Evolutionary conservation across 139 green algal species (phyloP).

Genomic region (Chlorella sp.): DNA sequence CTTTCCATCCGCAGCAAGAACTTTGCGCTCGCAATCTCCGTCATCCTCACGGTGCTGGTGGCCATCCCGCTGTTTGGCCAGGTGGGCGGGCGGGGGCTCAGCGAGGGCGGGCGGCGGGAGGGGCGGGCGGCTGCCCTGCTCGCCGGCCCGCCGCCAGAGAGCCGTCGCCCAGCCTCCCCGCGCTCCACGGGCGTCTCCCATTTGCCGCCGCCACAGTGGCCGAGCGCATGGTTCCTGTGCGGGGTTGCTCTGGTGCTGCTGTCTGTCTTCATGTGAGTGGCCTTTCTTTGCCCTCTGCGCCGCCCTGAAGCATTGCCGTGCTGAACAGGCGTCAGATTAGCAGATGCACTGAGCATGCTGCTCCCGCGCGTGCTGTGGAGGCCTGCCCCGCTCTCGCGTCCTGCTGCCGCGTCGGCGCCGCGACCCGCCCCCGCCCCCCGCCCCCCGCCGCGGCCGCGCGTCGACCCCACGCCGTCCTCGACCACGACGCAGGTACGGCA

Average conservation of each 20-base stretch:
- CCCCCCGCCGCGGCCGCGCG: not conserved
- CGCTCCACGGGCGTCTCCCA: not conserved
- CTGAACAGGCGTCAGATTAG: not conserved
- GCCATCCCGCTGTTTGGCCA: constrained; percentile 60
- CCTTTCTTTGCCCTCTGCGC: no score
- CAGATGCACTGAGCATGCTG: not conserved
- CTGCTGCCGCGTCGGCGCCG: not conserved
- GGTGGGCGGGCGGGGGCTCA: not conserved
- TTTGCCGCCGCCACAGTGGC: constrained; percentile 39
- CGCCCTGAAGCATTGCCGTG: no score
- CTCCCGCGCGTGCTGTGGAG: not conserved
- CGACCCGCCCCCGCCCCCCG: not conserved
- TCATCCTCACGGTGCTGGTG: constrained; percentile 62
- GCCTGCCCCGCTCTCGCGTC: not conserved
- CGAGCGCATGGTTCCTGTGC: constrained; percentile 51
- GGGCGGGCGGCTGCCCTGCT: not conserved
- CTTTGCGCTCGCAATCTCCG: constrained; percentile 62
- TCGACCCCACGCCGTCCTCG: no score
- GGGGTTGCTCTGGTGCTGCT: constrained; percentile 48
- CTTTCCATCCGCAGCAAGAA: constrained; percentile 69
- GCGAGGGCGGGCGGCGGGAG: not conserved
- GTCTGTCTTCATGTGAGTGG: constrained; percentile 65
- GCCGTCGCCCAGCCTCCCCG: not conserved
- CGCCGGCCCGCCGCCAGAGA: not conserved
- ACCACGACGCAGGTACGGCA: no score